Conservation (phyloP, 1,284 basidiomycete genomes). For the Microbotryomycetes sp. region DNA sequence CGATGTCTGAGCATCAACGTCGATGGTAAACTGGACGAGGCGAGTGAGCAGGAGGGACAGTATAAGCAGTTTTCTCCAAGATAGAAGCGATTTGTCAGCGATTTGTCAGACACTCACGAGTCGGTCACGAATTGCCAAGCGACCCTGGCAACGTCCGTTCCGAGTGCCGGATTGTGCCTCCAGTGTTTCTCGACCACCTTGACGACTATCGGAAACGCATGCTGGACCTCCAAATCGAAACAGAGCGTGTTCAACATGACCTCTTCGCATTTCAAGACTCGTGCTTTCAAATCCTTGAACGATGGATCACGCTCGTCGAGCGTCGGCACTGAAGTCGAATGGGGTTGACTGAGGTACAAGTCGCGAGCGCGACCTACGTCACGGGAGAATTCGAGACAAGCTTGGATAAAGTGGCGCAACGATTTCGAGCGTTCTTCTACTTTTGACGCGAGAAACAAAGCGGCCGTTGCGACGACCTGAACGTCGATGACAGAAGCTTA, state of each 20-base stretch:
- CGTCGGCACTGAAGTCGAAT: neutral
- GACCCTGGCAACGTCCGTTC: slow-evolving; percentile 3
- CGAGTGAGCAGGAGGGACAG: neutral
- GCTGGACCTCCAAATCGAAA: slow-evolving; percentile 35
- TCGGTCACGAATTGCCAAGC: slow-evolving; percentile 28
- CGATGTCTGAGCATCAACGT: slow-evolving; percentile 9
- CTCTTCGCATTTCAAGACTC: slow-evolving; percentile 34
- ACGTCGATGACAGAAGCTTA: no score
- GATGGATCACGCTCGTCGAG: neutral
- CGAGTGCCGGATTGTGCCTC: slow-evolving; percentile 1
- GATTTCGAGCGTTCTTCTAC: slow-evolving; percentile 32
- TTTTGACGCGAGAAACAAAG: slow-evolving; percentile 36
- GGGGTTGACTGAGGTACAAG: neutral
- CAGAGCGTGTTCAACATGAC: slow-evolving; percentile 32
- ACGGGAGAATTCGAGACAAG: slow-evolving; percentile 16
- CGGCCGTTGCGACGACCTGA: slow-evolving; percentile 23
- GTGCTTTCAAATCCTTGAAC: slow-evolving; percentile 14
- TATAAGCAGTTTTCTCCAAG: no score
- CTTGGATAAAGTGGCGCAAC: slow-evolving; percentile 28
- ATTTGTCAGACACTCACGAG: slow-evolving; percentile 30
- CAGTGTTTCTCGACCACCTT: slow-evolving; percentile 7
- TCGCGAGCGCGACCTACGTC: neutral
- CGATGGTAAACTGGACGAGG: slow-evolving; percentile 1
- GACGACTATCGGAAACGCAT: slow-evolving; percentile 29
- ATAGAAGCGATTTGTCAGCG: no score